Evolutionary conservation across 768 basidiomycete species (phyloP), one percentile per base, ranked within the genome.

Genomic region (Leccinum rimulosum): DNA sequence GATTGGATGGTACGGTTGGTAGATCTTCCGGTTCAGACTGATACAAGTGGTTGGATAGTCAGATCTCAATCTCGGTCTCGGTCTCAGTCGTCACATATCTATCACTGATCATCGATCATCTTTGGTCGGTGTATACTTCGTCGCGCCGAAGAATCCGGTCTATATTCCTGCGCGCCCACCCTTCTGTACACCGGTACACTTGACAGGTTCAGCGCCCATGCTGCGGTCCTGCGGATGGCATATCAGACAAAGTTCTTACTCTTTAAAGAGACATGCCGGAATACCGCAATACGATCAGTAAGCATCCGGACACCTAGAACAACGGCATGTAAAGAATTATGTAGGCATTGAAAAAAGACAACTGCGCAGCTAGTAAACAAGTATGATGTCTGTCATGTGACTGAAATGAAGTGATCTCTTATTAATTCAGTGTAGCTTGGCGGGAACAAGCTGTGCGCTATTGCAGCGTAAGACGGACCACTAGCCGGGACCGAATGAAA

Each of bases 221-320:
- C 45, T 47, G 45, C 19, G 45, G 45, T 25, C 25, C 3, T 27
- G 27, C 27, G 27, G 27, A 47, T 47, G 45, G 12, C 17, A 22
- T 22, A 19, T 47, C 19, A 47, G 19, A 47, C 22, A 25, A 47
- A 12, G 22, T 47, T 22, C 22, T 47, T 22, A 19, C 22, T 47
- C 45, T 47, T 19, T 14, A 12, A 22, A 47, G 19, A 47, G 12
- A 22, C 22, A 14, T 47, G 12, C 45, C 43, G 11, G 43, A n/a
- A 75, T 60, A 62, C 66, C 45, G 52, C 75, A 14, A 75, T 63
- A 68, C 35, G 14, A 36, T 22, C 30, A 31, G 7, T 33, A 22
- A 8, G 30, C 50, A 22, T 31, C 70, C 3, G 9, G n/a, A n/a
- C n/a, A 40, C n/a, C n/a, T 40, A 10, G 9, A n/a, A 40, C 8